Percentiles rank a stretch among this genome's conserved stretches.
Conservation (phyloP, 2,329 filamentous ascomycete species). For the Kalaharituber pfeilii region DNA sequence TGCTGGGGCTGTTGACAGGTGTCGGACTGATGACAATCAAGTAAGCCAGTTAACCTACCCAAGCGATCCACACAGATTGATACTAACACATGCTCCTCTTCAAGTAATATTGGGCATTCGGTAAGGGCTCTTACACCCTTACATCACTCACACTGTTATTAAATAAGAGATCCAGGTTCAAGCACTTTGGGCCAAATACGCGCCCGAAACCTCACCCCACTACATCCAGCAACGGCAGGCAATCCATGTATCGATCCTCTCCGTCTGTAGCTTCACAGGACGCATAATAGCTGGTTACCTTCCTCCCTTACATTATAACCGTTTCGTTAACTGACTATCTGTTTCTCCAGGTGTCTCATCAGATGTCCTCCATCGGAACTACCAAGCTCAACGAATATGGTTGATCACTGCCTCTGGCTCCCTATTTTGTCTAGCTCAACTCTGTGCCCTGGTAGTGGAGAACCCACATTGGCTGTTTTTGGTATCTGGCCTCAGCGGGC, state of each 20-base stretch:
- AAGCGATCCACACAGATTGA: neutral
- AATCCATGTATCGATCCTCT: constrained; percentile 88
- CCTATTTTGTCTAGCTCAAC: constrained; percentile 64
- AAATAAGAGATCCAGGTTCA: constrained; percentile 34
- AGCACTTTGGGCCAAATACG: constrained; percentile 75
- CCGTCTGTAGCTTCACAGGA: constrained; percentile 67
- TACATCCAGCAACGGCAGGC: constrained; percentile 71
- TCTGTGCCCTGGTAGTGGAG: constrained; percentile 54
- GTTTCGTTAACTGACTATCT: too few species aligned
- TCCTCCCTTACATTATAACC: neutral
- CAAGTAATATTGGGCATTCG: constrained; percentile 62
- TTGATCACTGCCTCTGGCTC: constrained; percentile 61
- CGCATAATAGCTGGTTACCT: constrained; percentile 56
- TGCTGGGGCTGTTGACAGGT: constrained; percentile 81
- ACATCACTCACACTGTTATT: neutral
- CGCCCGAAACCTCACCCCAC: constrained; percentile 50
- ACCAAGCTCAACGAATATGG: constrained; percentile 74
- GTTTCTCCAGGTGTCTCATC: constrained; percentile 55
- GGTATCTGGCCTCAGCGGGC: constrained; percentile 66
- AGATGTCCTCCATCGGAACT: constrained; percentile 68
- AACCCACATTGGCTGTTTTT: constrained; percentile 61
- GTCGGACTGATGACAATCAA: constrained; percentile 98
- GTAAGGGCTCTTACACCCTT: constrained; percentile 9
- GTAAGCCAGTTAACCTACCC: constrained; percentile 36
- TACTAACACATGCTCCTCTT: constrained; percentile 4